Base-by-base conservation (phyloP, 495 filamentous ascomycete genomes). In the Penicillium arizonense region DNA sequence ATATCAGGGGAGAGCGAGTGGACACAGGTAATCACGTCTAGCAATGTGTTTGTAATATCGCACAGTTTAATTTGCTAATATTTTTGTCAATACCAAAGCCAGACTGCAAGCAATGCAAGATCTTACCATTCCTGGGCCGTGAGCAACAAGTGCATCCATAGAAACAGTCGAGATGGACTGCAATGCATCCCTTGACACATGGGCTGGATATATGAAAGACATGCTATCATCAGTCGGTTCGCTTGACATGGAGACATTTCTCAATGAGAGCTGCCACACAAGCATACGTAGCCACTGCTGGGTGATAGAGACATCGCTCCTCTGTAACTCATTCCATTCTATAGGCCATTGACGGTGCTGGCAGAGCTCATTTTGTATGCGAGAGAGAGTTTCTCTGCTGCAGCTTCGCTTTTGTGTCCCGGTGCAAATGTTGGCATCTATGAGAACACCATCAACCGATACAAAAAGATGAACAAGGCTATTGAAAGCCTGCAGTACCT, bases 81-180 rank as follows among this genome's bases (percentile, higher is more conserved):
- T 18, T 1, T 18, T 18, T 18, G 18, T 18, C 18, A 18, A 1
- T 18, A 18, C 18, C 18, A 1, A 1, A 18, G 18, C 18, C 18
- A 18, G 18, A 18, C 18, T 18, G 18, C 18, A 18, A 18, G 18
- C 18, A 18, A 18, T 1, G 18, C 18, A 18, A 18, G 1, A 18
- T 18, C 43, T 45, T 45, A 45, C 43, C 43, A 45, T 45, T 14
- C 43, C 43, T n/a, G 43, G 43, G 11, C 43, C 43, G n/a, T 45
- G 43, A 14, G 43, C 43, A 30, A 45, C 26, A 7, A 45, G 32
- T 14, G 43, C 43, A 32, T 45, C 43, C 7, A 45, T 14, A 7
- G 23, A 32, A 7, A 45, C 43, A 2, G 43, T 32, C 18, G 43
- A 45, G 9, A 45, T 45, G 13, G 43, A 45, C 1, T 16, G 5